A percentile compares a stretch with the other conserved stretches of the same genome.
These are phyloP conservation scores for Lachnellula arida DNA, from an alignment of 2,329 filamentous ascomycete species.

Conservation along the genomic window DNA sequence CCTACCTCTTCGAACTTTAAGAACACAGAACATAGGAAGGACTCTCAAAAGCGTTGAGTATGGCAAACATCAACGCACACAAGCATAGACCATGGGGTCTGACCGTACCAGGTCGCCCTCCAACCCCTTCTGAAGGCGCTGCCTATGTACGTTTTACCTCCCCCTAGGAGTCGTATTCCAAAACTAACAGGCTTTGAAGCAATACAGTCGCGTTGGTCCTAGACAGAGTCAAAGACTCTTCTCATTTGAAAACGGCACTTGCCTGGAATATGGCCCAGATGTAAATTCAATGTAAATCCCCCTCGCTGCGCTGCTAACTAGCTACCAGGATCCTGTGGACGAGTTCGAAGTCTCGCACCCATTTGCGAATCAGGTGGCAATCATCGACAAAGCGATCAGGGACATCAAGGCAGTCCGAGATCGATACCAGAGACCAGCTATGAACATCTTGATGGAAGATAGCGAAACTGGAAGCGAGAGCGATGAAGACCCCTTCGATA, in stretches of 20 bases:
- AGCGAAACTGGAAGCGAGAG: neutral
- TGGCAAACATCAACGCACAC: neutral
- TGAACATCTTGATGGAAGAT: neutral
- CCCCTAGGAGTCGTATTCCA: neutral
- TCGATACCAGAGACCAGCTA: slow-evolving; percentile 7
- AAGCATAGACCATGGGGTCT: slow-evolving; percentile 20
- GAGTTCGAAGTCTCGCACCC: slow-evolving; percentile 14
- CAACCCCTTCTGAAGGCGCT: slow-evolving; percentile 24
- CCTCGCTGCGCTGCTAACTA: slow-evolving; percentile 1
- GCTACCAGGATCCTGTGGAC: slow-evolving; percentile 19
- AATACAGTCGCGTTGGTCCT: slow-evolving; percentile 16
- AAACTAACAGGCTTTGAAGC: slow-evolving; percentile 2
- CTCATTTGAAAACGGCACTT: slow-evolving; percentile 22
- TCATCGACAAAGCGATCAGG: slow-evolving; percentile 19
- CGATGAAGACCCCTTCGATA: slow-evolving; percentile 3
- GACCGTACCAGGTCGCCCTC: slow-evolving; percentile 22
- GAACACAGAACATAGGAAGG: too few species aligned
- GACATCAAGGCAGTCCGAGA: slow-evolving; percentile 14
- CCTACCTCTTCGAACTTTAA: too few species aligned
- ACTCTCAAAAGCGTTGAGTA: neutral
- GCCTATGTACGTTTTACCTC: slow-evolving; percentile 20
- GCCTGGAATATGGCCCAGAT: slow-evolving; percentile 18
- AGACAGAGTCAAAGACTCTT: slow-evolving; percentile 4
- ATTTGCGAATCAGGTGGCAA: slow-evolving; percentile 18
- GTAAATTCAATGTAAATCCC: slow-evolving; percentile 10